These are phyloP conservation scores for Berberis thunbergii DNA, from an alignment of 164 flowering plant species.

Conservation along the genomic window DNA sequence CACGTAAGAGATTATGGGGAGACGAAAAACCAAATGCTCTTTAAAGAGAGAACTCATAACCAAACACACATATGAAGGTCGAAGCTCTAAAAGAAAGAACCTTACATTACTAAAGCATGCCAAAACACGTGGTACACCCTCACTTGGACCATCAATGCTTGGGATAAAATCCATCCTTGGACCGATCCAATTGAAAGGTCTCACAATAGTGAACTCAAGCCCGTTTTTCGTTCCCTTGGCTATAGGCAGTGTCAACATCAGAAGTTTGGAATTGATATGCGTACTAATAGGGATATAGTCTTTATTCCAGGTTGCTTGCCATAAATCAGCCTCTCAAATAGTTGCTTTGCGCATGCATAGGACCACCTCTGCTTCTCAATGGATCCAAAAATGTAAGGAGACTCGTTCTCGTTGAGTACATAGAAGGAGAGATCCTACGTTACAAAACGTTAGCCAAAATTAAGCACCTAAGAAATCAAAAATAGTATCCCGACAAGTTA, in stretches of 20 bases:
- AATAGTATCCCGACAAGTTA: not conserved
- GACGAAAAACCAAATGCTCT: not conserved
- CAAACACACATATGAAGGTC: not conserved
- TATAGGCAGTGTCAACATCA: constrained; percentile 9
- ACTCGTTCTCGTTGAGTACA: constrained; percentile 61
- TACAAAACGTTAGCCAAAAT: not conserved
- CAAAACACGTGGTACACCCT: constrained; percentile 82
- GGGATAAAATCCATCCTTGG: constrained; percentile 90
- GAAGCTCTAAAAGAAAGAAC: not conserved
- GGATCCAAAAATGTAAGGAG: constrained; percentile 81
- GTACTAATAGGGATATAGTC: not conserved
- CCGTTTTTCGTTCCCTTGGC: constrained; percentile 83
- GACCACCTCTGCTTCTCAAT: constrained; percentile 95
- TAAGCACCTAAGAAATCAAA: not conserved
- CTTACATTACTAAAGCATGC: constrained; percentile 90
- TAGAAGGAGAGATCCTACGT: constrained; percentile 63
- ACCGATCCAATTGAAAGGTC: constrained; percentile 93
- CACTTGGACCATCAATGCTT: constrained; percentile 88
- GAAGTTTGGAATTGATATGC: not conserved
- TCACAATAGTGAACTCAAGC: constrained; percentile 66
- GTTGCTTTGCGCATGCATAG: constrained; percentile 91
- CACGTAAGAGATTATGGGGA: constrained; percentile 42
- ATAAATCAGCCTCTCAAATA: constrained; percentile 81
- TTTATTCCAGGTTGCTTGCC: constrained; percentile 28
- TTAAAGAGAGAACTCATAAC: not conserved